Evolutionary conservation across 495 filamentous ascomycete species (phyloP).

Genomic region (Bombardia bombarda): DNA sequence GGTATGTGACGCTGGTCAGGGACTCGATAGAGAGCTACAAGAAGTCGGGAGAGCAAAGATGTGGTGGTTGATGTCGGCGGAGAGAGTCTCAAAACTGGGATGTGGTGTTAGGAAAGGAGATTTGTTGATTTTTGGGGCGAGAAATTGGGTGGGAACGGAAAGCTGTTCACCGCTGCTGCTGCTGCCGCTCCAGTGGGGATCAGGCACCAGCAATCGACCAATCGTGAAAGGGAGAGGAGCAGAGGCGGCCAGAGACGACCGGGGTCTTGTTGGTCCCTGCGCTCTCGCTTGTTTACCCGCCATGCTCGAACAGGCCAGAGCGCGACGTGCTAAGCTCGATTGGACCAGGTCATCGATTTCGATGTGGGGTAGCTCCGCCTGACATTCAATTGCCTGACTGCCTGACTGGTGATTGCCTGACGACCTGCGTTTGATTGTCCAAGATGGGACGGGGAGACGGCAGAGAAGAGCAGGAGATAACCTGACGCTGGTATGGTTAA

Average conservation of each 20-base stretch:
- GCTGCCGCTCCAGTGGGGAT: constrained; percentile 20
- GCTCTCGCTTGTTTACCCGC: constrained; percentile 22
- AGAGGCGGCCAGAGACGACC: not conserved
- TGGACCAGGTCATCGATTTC: constrained; percentile 1
- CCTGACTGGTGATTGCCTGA: not conserved
- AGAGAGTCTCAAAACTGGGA: constrained; percentile 14
- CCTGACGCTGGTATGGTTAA: too few relatives aligned
- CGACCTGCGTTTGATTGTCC: too few relatives aligned
- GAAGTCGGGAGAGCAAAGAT: constrained; percentile 9
- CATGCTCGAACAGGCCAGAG: not conserved
- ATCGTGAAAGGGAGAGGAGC: constrained; percentile 5
- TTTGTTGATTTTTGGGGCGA: constrained; percentile 33
- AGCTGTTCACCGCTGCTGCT: constrained; percentile 24
- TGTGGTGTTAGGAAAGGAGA: constrained; percentile 18
- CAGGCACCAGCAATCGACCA: constrained; percentile 25
- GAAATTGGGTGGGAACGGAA: constrained; percentile 16
- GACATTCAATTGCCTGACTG: too few relatives aligned
- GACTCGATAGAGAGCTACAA: constrained; percentile 15
- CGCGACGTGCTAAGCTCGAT: constrained; percentile 15
- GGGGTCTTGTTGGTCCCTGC: constrained; percentile 18
- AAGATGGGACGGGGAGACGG: too few relatives aligned
- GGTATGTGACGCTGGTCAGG: constrained; percentile 23
- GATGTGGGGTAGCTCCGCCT: constrained; percentile 6
- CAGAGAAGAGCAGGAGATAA: too few relatives aligned
- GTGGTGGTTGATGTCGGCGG: constrained; percentile 7